Percentiles rank a stretch among this genome's conserved stretches.
Conservation (phyloP, 768 basidiomycete species). For the Mycena crocata region DNA sequence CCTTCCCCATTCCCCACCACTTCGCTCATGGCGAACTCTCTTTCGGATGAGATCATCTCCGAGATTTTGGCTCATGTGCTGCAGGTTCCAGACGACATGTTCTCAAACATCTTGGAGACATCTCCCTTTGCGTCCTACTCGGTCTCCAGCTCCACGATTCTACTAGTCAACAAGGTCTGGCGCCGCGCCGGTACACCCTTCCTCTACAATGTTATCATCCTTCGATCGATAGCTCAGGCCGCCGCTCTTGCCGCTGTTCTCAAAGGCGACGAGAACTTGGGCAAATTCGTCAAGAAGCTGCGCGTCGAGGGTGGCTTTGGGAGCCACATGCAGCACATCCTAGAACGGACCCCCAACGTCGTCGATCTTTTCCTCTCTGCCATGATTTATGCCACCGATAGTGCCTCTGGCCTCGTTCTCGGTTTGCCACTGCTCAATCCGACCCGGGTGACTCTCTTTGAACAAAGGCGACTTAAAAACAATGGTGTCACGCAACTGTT, state of each 20-base stretch:
- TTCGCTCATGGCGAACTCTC: no score
- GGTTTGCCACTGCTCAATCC: neutral
- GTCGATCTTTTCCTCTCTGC: neutral
- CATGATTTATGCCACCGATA: neutral
- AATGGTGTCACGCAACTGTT: neutral
- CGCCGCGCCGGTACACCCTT: no score
- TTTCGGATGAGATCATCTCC: no score
- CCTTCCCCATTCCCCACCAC: no score
- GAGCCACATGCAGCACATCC: neutral
- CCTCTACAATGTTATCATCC: neutral
- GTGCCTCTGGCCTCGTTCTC: neutral
- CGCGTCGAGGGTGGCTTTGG: slow-evolving; percentile 21
- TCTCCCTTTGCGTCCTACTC: no score
- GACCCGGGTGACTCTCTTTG: neutral
- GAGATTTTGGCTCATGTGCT: no score
- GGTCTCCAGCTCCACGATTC: no score
- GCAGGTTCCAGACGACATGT: no score
- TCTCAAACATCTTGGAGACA: no score
- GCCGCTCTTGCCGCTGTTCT: neutral
- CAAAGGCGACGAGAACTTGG: neutral
- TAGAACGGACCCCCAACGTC: neutral
- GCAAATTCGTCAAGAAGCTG: slow-evolving; percentile 8
- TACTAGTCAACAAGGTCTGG: no score
- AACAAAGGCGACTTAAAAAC: neutral
- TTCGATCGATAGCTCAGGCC: slow-evolving; percentile 15